A percentile compares a stretch with the other conserved stretches of the same genome.
Conservation (phyloP, 2,329 filamentous ascomycete genomes). For the Venturiaceae sp. region DNA sequence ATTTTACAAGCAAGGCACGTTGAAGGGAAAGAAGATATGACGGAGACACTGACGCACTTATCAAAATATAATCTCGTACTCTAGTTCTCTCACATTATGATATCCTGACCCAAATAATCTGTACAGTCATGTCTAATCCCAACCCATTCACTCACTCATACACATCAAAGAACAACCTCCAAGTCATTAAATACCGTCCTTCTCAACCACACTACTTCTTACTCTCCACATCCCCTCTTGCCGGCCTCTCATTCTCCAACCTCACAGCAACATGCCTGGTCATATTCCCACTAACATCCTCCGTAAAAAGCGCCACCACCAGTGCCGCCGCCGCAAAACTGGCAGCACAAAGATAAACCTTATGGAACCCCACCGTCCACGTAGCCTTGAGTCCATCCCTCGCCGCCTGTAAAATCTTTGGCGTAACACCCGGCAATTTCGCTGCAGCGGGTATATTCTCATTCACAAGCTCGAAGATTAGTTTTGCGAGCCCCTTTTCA, state of each 20-base stretch:
- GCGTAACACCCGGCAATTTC: constrained; percentile 7
- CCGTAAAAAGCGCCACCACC: neutral
- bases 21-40: too few relatives aligned
- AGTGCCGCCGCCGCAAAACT: neutral
- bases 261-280: neutral
- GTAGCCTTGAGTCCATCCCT: constrained; percentile 2
- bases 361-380: constrained; percentile 5
- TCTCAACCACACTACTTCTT: too few relatives aligned
- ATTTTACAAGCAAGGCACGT: too few relatives aligned
- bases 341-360: constrained; percentile 1
- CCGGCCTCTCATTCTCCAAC: neutral
- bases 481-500: neutral
- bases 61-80: too few relatives aligned
- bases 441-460: neutral
- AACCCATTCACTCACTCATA: too few relatives aligned
- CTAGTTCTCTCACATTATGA: too few relatives aligned
- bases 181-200: too few relatives aligned
- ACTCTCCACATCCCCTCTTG: neutral
- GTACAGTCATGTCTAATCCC: too few relatives aligned
- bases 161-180: too few relatives aligned
- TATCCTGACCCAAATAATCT: too few relatives aligned
- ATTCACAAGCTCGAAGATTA: neutral
- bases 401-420: neutral
- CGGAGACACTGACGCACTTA: too few relatives aligned
- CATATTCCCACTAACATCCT: neutral